These are phyloP conservation scores for Geosmithia putterillii DNA, from an alignment of 2,329 filamentous ascomycete species.

Conservation along the genomic window DNA sequence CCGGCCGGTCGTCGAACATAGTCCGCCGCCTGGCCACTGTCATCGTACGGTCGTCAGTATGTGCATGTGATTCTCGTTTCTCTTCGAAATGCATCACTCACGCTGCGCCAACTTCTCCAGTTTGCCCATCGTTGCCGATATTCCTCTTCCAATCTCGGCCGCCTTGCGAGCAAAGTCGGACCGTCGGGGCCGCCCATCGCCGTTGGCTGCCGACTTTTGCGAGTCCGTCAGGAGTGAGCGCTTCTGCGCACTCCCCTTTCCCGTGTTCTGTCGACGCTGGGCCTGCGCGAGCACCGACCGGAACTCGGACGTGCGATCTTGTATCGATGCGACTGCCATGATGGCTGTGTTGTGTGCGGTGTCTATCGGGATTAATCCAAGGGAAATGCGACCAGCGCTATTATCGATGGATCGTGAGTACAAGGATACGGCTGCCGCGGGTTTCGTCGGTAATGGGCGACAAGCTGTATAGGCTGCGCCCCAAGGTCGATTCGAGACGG, in stretches of 20 bases:
- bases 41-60: neutral
- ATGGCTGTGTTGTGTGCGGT: conserved; percentile 7
- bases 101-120: conserved; percentile 82
- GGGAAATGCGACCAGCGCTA: conserved; percentile 21
- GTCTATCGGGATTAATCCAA: neutral
- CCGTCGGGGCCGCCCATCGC: conserved; percentile 42
- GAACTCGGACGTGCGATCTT: conserved; percentile 95
- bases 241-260: conserved; percentile 67
- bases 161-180: conserved; percentile 91
- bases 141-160: conserved; percentile 83
- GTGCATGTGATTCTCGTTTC: neutral
- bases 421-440: neutral
- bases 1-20: conserved; percentile 89
- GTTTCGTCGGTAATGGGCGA: neutral
- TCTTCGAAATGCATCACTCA: conserved; percentile 24
- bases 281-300: conserved; percentile 78
- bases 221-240: conserved; percentile 67
- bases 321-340: conserved; percentile 66
- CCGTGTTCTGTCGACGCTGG: conserved; percentile 64
- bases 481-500: neutral
- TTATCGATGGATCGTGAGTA: neutral
- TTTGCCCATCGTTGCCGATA: conserved; percentile 87
- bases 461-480: neutral
- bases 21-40: conserved; percentile 89
- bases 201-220: conserved; percentile 53